Conservation (phyloP, 176 grass and related monocot species). For the Carex cristatella region DNA sequence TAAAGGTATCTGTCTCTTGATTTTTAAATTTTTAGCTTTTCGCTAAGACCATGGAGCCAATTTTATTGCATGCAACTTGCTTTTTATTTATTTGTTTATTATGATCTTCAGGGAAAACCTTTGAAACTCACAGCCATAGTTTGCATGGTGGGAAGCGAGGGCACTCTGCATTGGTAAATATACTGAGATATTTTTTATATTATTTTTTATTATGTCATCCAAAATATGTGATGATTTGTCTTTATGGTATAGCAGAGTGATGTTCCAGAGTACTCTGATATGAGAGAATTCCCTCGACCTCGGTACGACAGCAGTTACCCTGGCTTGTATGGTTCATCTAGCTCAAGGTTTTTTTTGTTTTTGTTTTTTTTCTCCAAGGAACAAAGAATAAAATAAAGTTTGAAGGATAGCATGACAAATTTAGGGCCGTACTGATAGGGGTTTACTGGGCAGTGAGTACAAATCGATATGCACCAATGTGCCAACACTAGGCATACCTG, state of each 20-base stretch:
- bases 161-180: not conserved
- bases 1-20: not conserved
- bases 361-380: not conserved
- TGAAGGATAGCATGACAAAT: not conserved
- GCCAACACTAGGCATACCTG: not conserved
- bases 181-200: not conserved
- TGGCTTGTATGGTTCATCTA: constrained; percentile 16
- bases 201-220: not conserved
- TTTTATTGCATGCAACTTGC: not conserved
- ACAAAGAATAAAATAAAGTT: not conserved
- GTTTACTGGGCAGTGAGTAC: not conserved
- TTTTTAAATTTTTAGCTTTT: not conserved
- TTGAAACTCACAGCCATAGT: not conserved
- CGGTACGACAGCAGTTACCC: constrained; percentile 22
- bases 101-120: not conserved
- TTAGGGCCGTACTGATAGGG: not conserved
- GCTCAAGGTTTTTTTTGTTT: constrained; percentile 10
- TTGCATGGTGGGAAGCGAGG: not conserved
- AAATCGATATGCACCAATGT: not conserved
- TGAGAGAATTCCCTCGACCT: constrained; percentile 23
- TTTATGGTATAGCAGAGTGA: constrained; percentile 25
- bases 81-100: not conserved
- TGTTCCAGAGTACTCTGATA: constrained; percentile 23
- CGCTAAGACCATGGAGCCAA: not conserved
- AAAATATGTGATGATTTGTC: not conserved